A percentile compares a stretch with the other conserved stretches of the same genome.
These are phyloP conservation scores for Graphilbum ipis-grandicollis DNA, from an alignment of 2,329 filamentous ascomycete genomes.

Conservation along the genomic window DNA sequence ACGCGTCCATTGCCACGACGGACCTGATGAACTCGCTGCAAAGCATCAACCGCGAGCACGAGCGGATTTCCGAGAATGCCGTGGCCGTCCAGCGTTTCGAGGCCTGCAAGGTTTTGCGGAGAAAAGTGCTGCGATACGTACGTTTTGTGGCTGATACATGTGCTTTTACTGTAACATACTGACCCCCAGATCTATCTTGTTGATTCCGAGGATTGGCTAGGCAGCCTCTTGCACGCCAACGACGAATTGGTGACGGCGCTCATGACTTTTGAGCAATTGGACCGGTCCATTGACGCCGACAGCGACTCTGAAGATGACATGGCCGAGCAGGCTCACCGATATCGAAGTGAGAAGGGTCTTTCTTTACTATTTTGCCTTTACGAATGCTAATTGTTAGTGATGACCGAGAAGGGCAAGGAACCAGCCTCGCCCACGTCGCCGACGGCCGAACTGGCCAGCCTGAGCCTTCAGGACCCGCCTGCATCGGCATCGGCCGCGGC, in stretches of 20 bases:
- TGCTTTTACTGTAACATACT: too few relatives aligned
- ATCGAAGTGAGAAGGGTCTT: slow-evolving; percentile 30
- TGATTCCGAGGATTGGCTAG: slow-evolving; percentile 81
- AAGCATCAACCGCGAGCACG: slow-evolving; percentile 74
- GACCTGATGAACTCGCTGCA: slow-evolving; percentile 79
- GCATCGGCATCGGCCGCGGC: slow-evolving; percentile 14
- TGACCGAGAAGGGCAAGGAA: slow-evolving; percentile 32
- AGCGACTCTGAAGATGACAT: slow-evolving; percentile 53
- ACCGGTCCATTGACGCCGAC: slow-evolving; percentile 65
- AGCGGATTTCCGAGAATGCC: slow-evolving; percentile 73
- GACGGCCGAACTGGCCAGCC: slow-evolving; percentile 22
- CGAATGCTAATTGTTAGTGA: too few relatives aligned
- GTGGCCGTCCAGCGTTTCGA: slow-evolving; percentile 66
- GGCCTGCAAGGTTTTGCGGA: slow-evolving; percentile 65
- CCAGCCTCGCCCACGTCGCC: slow-evolving; percentile 24
- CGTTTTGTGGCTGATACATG: slow-evolving; percentile 12
- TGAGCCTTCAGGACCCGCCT: slow-evolving; percentile 19
- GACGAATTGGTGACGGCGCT: slow-evolving; percentile 88
- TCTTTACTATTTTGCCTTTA: neutral
- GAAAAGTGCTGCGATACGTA: slow-evolving; percentile 72
- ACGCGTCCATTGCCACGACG: slow-evolving; percentile 76
- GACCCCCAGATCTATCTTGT: slow-evolving; percentile 72
- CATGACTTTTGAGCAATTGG: slow-evolving; percentile 88
- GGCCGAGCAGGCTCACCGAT: slow-evolving; percentile 48
- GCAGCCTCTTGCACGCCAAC: slow-evolving; percentile 80